Conservation (phyloP, 805 yeast genomes). For the Cyberlindnera americana region DNA sequence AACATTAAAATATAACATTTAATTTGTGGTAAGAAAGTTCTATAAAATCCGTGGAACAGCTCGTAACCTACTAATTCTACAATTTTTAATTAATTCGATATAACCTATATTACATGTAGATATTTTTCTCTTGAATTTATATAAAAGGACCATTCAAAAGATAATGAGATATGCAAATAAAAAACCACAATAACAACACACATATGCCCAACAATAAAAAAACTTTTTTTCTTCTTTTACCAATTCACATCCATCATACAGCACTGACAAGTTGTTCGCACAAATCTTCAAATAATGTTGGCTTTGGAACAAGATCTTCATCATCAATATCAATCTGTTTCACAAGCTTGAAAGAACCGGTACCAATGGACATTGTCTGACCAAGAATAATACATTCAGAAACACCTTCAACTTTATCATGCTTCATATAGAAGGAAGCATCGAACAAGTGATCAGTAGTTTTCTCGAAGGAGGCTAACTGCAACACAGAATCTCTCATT, state of each 20-base stretch:
- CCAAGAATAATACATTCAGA: slow-evolving; percentile 97
- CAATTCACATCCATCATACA: background rate
- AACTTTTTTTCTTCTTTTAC: background rate
- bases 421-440: slow-evolving; percentile 97
- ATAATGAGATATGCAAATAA: slow-evolving; percentile 2
- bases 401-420: slow-evolving; percentile 94
- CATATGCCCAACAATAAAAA: slow-evolving; percentile 1
- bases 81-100: background rate
- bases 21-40: too few species aligned
- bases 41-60: too few species aligned
- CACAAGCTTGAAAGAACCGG: slow-evolving; percentile 90
- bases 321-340: slow-evolving; percentile 48
- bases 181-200: too few species aligned
- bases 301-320: slow-evolving; percentile 41
- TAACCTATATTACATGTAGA: background rate
- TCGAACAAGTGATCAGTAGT: slow-evolving; percentile 98
- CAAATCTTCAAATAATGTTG: slow-evolving; percentile 44
- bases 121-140: background rate
- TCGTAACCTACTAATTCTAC: too few species aligned
- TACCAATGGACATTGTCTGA: slow-evolving; percentile 96
- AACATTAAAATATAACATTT: too few species aligned
- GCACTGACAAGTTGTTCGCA: slow-evolving; percentile 18
- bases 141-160: background rate
- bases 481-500: slow-evolving; percentile 97
- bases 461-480: slow-evolving; percentile 95